Evolutionary conservation across 768 basidiomycete genomes (phyloP).

Genomic region (Russula sp.): DNA sequence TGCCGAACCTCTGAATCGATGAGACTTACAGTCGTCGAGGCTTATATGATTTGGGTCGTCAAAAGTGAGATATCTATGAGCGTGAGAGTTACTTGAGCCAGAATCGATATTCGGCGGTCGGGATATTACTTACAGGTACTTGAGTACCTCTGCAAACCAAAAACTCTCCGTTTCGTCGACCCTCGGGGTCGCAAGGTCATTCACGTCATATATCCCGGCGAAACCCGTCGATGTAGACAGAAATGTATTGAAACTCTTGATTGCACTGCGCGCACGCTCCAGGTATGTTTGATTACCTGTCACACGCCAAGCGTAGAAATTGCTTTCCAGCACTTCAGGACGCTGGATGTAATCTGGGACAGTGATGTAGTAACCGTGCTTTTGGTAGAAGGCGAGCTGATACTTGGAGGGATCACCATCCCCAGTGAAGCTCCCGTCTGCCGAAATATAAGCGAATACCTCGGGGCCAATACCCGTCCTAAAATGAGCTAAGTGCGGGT

Average conservation of each 20-base stretch:
- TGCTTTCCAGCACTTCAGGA: conserved; percentile 76
- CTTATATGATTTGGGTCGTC: conserved; percentile 65
- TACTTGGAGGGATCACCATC: conserved; percentile 36
- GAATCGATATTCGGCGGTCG: neutral
- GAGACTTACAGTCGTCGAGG: conserved; percentile 58
- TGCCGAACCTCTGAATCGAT: neutral
- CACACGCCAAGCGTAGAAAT: conserved; percentile 74
- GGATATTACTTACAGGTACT: conserved; percentile 54
- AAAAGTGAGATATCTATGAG: conserved; percentile 62
- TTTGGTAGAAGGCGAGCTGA: conserved; percentile 52
- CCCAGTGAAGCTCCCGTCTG: conserved; percentile 65
- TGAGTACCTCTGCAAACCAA: conserved; percentile 72
- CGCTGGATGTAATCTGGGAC: conserved; percentile 58
- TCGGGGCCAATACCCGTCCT: conserved; percentile 82
- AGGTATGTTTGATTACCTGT: conserved; percentile 69
- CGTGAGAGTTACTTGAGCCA: neutral
- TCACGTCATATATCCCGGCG: conserved; percentile 57
- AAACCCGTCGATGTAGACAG: conserved; percentile 49
- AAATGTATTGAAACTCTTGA: conserved; percentile 57
- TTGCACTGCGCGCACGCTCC: conserved; percentile 57
- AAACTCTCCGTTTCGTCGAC: conserved; percentile 70
- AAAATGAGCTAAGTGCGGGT: neutral
- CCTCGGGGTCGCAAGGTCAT: conserved; percentile 39
- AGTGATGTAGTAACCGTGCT: conserved; percentile 63
- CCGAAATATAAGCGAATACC: conserved; percentile 57